phyloP scores from a whole-genome alignment of 306 rosid genomes.

The Phaseolus lunatus region DNA sequence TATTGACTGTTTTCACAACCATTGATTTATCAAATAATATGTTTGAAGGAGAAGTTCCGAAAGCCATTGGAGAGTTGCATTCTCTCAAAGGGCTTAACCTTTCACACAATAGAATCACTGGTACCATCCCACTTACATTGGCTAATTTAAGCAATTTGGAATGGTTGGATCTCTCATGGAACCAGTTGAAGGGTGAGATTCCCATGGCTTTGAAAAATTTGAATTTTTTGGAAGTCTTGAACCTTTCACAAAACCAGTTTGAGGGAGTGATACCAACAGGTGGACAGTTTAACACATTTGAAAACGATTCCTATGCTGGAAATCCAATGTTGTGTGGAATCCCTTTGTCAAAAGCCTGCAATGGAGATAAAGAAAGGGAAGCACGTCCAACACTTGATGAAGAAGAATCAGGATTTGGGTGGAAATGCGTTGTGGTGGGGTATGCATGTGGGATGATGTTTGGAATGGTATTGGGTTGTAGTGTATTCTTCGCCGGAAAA shows the following conservation, averaged over 20 bases:
- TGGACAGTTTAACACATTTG: conserved; percentile 50
- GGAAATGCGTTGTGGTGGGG: conserved; percentile 36
- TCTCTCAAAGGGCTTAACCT: conserved; percentile 48
- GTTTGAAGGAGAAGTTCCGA: conserved; percentile 48
- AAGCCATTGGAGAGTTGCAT: conserved; percentile 37
- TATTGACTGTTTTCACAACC: conserved; percentile 4
- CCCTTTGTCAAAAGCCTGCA: conserved; percentile 44
- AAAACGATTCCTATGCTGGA: conserved; percentile 35
- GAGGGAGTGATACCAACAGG: conserved; percentile 49
- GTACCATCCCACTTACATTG: not conserved
- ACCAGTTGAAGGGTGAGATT: conserved; percentile 29
- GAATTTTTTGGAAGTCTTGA: conserved; percentile 16
- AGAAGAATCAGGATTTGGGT: conserved; percentile 32
- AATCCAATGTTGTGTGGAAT: conserved; percentile 44
- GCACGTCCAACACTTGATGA: not conserved
- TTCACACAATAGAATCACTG: conserved; percentile 38
- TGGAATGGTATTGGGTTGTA: conserved; percentile 41
- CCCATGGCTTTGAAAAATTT: conserved; percentile 39
- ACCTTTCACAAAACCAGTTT: conserved; percentile 43
- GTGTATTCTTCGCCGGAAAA: not conserved
- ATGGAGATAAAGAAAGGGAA: too few relatives aligned
- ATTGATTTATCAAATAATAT: conserved; percentile 50
- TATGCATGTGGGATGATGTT: conserved; percentile 47
- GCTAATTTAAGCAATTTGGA: conserved; percentile 40
- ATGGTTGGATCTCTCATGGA: conserved; percentile 54